These are phyloP conservation scores for Phytophthora megakarya DNA, from an alignment of 352 stramenopile genomes.

Conservation along the genomic window DNA sequence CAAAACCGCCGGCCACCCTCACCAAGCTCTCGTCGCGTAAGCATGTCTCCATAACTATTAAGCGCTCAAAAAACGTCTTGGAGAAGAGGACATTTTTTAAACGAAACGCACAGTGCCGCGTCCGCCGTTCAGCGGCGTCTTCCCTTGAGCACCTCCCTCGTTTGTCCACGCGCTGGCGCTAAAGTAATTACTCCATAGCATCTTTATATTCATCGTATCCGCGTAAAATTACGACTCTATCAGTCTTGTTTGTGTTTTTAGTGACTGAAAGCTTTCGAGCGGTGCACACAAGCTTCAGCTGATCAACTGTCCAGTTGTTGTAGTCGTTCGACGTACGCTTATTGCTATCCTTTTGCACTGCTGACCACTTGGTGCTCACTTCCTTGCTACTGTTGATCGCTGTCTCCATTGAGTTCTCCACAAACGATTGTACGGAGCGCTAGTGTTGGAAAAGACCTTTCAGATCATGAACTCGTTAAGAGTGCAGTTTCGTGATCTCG, in stretches of 20 bases:
- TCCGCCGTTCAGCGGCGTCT: background rate
- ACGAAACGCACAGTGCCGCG: conserved; percentile 1
- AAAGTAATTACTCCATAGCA: conserved; percentile 2
- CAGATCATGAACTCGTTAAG: too few species aligned
- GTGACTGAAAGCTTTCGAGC: background rate
- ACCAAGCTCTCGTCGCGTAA: background rate
- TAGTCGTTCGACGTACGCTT: too few species aligned
- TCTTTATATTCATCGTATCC: background rate
- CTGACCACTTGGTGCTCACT: too few species aligned
- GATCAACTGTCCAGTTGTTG: conserved; percentile 9
- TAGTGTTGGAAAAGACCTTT: too few species aligned
- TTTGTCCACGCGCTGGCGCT: background rate
- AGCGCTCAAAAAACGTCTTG: background rate
- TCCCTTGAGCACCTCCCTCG: too few species aligned
- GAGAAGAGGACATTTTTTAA: conserved; percentile 6
- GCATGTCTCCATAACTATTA: conserved; percentile 1
- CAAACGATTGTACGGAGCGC: too few species aligned
- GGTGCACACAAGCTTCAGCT: conserved; percentile 20
- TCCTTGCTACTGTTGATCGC: too few species aligned
- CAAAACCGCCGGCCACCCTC: conserved; percentile 1
- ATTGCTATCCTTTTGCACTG: too few species aligned
- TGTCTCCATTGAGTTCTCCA: too few species aligned
- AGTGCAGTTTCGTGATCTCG: too few species aligned
- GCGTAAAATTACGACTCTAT: background rate
- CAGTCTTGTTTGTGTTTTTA: conserved; percentile 14